Evolutionary conservation across 768 basidiomycete species (phyloP), one percentile per base, ranked within the genome.

Genomic region (Tulasnella sp.): DNA sequence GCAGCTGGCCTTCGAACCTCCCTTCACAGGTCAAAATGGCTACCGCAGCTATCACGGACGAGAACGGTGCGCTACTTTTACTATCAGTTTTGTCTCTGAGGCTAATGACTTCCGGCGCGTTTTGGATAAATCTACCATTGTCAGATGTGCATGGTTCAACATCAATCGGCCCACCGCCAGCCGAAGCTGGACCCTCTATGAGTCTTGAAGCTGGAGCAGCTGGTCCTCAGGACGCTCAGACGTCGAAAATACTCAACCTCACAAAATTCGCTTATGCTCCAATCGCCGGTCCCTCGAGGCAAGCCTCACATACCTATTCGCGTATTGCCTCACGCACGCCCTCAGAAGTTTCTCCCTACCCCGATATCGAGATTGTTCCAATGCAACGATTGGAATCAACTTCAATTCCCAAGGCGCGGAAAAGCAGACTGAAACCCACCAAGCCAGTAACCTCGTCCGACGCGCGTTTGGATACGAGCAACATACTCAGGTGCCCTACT

Each of bases 401-500:
- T 7, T 48, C 21, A 48, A 48, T 11, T 7, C n/a, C 47, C n/a
- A n/a, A 21, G 7, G 47, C n/a, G 5, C 5, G n/a, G 27, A 48
- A 48, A 48, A 48, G 21, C 19, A 48, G n/a, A n/a, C 7, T 48
- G 5, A 48, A 48, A n/a, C 5, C 7, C 7, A n/a, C n/a, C 27
- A 23, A 23, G 27, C 7, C 47, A 48, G 5, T 11, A 7, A 19
- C 27, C 19, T 19, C 27, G 8, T 4, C 9, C 5, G 9, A 52
- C 4, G 51, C 29, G 13, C 9, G 9, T 52, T 23, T 23, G 4
- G 29, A 27, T 26, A 52, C 34, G 34, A 38, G 34, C 34, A 38
- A 15, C 15, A 15, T 60, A 3, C 17, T 41, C 50, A 60, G 21
- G 50, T 60, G 59, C 43, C 49, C 51, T 38, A 21, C 38, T 23